phyloP scores from a whole-genome alignment of 1,139 yeast genomes.

The Nakaseomyces sp. region DNA sequence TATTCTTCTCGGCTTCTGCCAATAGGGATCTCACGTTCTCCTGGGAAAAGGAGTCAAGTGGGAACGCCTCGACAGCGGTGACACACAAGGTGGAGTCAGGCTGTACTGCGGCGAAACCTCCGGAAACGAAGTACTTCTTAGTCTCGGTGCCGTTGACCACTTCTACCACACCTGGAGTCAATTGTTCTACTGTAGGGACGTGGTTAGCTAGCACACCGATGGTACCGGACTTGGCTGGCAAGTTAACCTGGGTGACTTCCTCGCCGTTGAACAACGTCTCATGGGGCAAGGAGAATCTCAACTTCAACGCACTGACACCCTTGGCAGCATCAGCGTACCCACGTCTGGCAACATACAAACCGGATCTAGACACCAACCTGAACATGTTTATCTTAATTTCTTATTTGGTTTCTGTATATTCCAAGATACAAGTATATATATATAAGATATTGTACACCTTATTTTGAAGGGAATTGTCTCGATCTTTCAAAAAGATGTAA shows the following conservation, averaged over 20 bases:
- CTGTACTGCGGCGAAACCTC: constrained; percentile 95
- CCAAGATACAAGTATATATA: too few species aligned
- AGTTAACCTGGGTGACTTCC: constrained; percentile 72
- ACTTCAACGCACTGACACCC: constrained; percentile 65
- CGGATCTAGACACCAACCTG: constrained; percentile 27
- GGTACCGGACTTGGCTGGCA: constrained; percentile 94
- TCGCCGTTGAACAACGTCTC: constrained; percentile 37
- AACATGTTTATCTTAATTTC: constrained; percentile 15
- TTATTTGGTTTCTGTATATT: too few species aligned
- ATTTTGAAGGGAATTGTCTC: too few species aligned
- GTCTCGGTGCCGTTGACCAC: constrained; percentile 68
- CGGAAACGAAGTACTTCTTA: constrained; percentile 81
- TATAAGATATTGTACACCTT: too few species aligned
- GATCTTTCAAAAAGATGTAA: too few species aligned
- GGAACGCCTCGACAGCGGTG: constrained; percentile 93
- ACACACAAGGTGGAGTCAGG: constrained; percentile 89
- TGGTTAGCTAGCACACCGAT: constrained; percentile 97
- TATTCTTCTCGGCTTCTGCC: constrained; percentile 93
- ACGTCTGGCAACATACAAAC: constrained; percentile 69
- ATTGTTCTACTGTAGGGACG: constrained; percentile 96
- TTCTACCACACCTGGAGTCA: constrained; percentile 93
- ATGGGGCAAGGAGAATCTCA: constrained; percentile 88
- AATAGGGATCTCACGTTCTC: constrained; percentile 73
- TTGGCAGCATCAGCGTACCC: constrained; percentile 72
- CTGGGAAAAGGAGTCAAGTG: constrained; percentile 79